A percentile compares a stretch with the other conserved stretches of the same genome.
Evolutionary conservation across 257 asterid species (phyloP).

Genomic region (Solanum rostratum): DNA sequence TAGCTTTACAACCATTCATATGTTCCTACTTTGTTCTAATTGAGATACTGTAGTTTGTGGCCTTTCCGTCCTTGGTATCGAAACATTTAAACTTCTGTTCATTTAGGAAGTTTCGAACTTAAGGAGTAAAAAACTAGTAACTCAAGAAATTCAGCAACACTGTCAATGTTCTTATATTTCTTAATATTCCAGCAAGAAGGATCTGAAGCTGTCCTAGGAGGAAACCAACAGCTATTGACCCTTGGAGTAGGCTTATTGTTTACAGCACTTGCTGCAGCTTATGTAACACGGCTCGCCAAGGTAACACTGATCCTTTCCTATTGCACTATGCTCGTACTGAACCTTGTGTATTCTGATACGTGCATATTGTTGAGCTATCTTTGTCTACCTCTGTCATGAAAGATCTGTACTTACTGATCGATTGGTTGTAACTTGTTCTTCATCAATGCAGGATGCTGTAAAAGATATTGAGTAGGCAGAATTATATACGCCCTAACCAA

Average conservation of each 20-base stretch:
- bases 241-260: slow-evolving; percentile 76
- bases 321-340: not conserved
- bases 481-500: not conserved
- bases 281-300: slow-evolving; percentile 83
- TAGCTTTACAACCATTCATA: not conserved
- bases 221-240: slow-evolving; percentile 46
- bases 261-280: slow-evolving; percentile 80
- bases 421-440: not conserved
- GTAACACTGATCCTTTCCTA: slow-evolving; percentile 14
- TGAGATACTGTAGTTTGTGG: not conserved
- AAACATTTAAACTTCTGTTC: not conserved
- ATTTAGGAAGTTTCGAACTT: not conserved
- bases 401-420: not conserved
- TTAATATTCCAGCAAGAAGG: slow-evolving; percentile 64
- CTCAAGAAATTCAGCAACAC: not conserved
- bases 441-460: slow-evolving; percentile 28
- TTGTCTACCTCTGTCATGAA: not conserved
- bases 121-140: not conserved
- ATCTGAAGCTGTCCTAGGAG: slow-evolving; percentile 57
- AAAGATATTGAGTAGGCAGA: slow-evolving; percentile 24
- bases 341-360: not conserved
- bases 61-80: not conserved
- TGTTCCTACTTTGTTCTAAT: not conserved
- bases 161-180: not conserved
- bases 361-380: not conserved